Evolutionary conservation across 371 early-diverging fungal genomes (phyloP).

Genomic region (Batkoa obscura): DNA sequence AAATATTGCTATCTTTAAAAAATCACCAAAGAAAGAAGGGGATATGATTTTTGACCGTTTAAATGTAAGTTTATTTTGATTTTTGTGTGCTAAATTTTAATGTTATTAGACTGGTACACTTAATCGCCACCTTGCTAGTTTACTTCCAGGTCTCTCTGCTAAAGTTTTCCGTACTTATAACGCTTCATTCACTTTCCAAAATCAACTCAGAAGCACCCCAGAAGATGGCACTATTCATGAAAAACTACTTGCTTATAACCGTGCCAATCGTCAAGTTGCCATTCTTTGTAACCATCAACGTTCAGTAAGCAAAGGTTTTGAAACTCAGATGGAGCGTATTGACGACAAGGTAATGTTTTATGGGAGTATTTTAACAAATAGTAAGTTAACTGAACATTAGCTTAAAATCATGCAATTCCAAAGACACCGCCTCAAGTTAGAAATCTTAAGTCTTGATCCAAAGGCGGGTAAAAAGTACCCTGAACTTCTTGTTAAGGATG

Average conservation of each 20-base stretch:
- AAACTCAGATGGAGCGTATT: slow-evolving; percentile 54
- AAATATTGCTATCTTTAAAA: slow-evolving; percentile 75
- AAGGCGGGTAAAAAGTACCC: slow-evolving; percentile 49
- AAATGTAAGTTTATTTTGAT: slow-evolving; percentile 26
- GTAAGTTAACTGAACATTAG: slow-evolving; percentile 12
- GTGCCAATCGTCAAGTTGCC: slow-evolving; percentile 91
- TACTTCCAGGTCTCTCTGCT: slow-evolving; percentile 86
- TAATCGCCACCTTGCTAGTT: slow-evolving; percentile 69
- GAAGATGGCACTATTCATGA: slow-evolving; percentile 49
- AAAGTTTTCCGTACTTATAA: slow-evolving; percentile 98
- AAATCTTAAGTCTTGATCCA: slow-evolving; percentile 47
- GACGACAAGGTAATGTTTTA: slow-evolving; percentile 40
- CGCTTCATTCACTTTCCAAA: slow-evolving; percentile 85
- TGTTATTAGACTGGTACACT: slow-evolving; percentile 34
- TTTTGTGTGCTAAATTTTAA: background rate
- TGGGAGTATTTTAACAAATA: slow-evolving; percentile 1
- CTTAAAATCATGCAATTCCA: slow-evolving; percentile 69
- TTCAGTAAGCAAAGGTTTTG: slow-evolving; percentile 62
- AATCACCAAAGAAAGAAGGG: slow-evolving; percentile 41
- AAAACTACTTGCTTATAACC: slow-evolving; percentile 82
- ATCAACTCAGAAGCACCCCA: slow-evolving; percentile 56
- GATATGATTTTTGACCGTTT: slow-evolving; percentile 80
- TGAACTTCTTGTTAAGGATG: slow-evolving; percentile 39
- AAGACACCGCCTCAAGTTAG: slow-evolving; percentile 38
- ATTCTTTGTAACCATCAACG: slow-evolving; percentile 95